Base-by-base conservation (phyloP, 371 early-diverging fungal species). In the Catenaria anguillulae region DNA sequence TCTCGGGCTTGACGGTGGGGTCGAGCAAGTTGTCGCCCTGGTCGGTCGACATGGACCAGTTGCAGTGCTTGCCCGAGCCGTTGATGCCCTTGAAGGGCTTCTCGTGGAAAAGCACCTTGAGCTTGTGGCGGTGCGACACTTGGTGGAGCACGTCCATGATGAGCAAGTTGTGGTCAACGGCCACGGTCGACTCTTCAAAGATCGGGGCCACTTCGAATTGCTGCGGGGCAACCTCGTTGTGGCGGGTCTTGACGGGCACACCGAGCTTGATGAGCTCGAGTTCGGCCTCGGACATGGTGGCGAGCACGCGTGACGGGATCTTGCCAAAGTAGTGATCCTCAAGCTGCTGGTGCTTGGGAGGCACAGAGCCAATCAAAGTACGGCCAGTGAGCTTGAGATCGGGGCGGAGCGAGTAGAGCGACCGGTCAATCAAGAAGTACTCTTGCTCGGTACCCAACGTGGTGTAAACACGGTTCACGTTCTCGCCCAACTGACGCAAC, bases 241-340 rank as follows among this genome's bases (percentile, higher is more conserved):
- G 98, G 63, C 95, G 85, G 42, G 98, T 97, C 86, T 97, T 97
- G 78, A 96, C 79, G 55, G 98, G 98, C 29, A 93, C 91, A 73
- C 98, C 98, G 63, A 96, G 79, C 64, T 86, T 85, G 76, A 82
- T 84, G 61, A 91, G 82, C 77, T 96, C 98, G 48, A 89, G 77
- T 70, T 96, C 98, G 64, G 86, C 77, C 76, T 97, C 96, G 70
- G 85, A 84, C 73, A 95, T 88, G 68, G 86, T 80, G 56, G 91
- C 82, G 70, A 96, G 77, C 34, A 94, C 94, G 66, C 91, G 86
- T 64, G 86, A 81, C 37, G 98, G 98, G 63, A 97, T 90, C 67
- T 84, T 85, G 63, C 98, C 98, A 79, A 97, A 97, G 82, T 97
- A 97, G 76, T 97, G 96, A 77, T 97, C 96, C 68, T 95, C 95